These are phyloP conservation scores for Craterostigma plantagineum DNA, from an alignment of 257 asterid species.

Conservation along the genomic window DNA sequence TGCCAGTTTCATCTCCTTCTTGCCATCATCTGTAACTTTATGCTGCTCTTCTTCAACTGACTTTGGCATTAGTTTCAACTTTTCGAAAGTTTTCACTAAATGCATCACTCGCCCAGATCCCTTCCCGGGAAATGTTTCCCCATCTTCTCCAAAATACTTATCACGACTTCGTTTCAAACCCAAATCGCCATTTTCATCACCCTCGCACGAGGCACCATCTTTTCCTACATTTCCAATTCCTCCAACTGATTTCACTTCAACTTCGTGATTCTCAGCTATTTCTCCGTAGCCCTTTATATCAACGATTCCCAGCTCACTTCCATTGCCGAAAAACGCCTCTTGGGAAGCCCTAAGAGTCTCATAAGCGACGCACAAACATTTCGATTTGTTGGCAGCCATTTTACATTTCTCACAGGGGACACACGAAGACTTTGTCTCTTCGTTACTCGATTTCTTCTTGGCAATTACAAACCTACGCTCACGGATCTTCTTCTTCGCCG, in stretches of 20 bases:
- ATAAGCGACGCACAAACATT: slow-evolving; percentile 73
- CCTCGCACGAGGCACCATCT: slow-evolving; percentile 10
- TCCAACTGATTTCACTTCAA: no score
- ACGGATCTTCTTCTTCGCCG: slow-evolving; percentile 40
- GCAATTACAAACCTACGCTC: slow-evolving; percentile 56
- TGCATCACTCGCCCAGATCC: slow-evolving; percentile 71
- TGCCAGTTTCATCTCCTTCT: slow-evolving; percentile 25
- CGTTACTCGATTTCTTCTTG: slow-evolving; percentile 30
- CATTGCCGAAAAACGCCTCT: slow-evolving; percentile 47
- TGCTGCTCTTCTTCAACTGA: slow-evolving; percentile 22
- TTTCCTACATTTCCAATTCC: slow-evolving; percentile 8
- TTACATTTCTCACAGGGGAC: slow-evolving; percentile 40
- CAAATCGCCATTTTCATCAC: slow-evolving; percentile 16
- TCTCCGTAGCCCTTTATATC: no score
- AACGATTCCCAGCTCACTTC: slow-evolving; percentile 11
- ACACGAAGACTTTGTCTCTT: slow-evolving; percentile 11
- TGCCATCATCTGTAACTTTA: slow-evolving; percentile 20
- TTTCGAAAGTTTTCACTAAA: slow-evolving; percentile 72
- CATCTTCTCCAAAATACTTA: slow-evolving; percentile 37
- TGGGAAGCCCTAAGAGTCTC: slow-evolving; percentile 70
- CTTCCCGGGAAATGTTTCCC: slow-evolving; percentile 29
- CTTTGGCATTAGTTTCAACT: slow-evolving; percentile 25
- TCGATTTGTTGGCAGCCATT: slow-evolving; percentile 21
- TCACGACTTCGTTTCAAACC: slow-evolving; percentile 45
- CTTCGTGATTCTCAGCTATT: background rate